Percentiles rank a stretch among this genome's conserved stretches.
Evolutionary conservation across 2,329 filamentous ascomycete species (phyloP).

Genomic region (Fusarium nematophilum): DNA sequence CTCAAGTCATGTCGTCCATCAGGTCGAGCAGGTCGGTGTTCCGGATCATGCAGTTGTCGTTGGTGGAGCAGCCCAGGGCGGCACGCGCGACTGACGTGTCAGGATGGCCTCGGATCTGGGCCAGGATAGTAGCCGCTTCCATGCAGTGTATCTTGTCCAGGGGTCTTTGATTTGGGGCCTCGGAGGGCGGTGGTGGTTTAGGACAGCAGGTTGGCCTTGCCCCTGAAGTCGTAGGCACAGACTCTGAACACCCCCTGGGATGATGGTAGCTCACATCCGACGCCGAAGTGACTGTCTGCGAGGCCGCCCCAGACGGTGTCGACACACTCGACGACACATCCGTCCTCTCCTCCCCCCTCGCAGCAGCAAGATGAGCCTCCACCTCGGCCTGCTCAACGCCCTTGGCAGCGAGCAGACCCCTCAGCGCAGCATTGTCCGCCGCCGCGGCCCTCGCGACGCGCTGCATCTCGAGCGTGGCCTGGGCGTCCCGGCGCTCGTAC

Average conservation of each 20-base stretch:
- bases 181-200: background rate
- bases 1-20: constrained; percentile 45
- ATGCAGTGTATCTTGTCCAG: constrained; percentile 41
- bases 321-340: background rate
- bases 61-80: constrained; percentile 44
- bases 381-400: constrained; percentile 35
- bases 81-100: constrained; percentile 43
- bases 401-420: constrained; percentile 40
- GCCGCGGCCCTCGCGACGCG: constrained; percentile 57
- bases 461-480: constrained; percentile 61
- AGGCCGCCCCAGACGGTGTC: constrained; percentile 19
- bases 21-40: constrained; percentile 50
- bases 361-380: constrained; percentile 34
- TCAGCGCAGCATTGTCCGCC: constrained; percentile 55
- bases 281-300: background rate
- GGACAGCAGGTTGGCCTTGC: constrained; percentile 5
- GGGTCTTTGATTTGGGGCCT: background rate
- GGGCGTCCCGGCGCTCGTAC: constrained; percentile 54
- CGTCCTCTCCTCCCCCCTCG: background rate
- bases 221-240: background rate
- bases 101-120: constrained; percentile 52
- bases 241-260: background rate
- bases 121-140: constrained; percentile 49
- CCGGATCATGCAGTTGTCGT: constrained; percentile 47
- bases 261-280: no score